Conservation (phyloP, 768 basidiomycete species). For the Mycena metata region DNA sequence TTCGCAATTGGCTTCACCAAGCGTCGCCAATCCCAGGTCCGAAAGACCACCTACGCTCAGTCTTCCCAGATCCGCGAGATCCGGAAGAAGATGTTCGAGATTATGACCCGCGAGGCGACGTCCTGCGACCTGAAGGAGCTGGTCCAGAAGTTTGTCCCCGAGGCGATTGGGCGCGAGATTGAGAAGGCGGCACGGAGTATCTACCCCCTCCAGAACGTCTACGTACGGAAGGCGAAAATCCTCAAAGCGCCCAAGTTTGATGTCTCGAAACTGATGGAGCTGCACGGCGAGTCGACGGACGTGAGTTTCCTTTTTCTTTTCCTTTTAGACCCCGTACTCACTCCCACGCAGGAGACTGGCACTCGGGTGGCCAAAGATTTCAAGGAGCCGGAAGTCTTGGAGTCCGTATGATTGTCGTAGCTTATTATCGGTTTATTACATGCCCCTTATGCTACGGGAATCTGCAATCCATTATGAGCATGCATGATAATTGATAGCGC, state of each 20-base stretch:
- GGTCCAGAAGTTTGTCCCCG: slow-evolving; percentile 98
- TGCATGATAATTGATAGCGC: slow-evolving; percentile 36
- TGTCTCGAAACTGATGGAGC: slow-evolving; percentile 93
- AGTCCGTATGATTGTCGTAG: slow-evolving; percentile 80
- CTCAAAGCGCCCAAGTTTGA: slow-evolving; percentile 98
- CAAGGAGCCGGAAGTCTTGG: slow-evolving; percentile 96
- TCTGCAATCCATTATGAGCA: slow-evolving; percentile 41
- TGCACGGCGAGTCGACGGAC: slow-evolving; percentile 95
- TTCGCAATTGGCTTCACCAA: slow-evolving; percentile 99
- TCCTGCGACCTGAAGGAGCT: slow-evolving; percentile 98
- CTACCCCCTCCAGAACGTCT: slow-evolving; percentile 99
- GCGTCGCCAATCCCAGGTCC: slow-evolving; percentile 95
- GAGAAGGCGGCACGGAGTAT: slow-evolving; percentile 97
- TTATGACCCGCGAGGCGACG: slow-evolving; percentile 95
- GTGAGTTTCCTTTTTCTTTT: slow-evolving; percentile 67
- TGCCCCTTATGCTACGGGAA: slow-evolving; percentile 47
- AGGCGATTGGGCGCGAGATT: slow-evolving; percentile 99
- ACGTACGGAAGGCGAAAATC: slow-evolving; percentile 99
- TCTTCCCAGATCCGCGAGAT: slow-evolving; percentile 96
- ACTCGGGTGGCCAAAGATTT: slow-evolving; percentile 95
- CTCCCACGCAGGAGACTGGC: slow-evolving; percentile 84
- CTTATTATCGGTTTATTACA: slow-evolving; percentile 48
- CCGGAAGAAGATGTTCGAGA: slow-evolving; percentile 99
- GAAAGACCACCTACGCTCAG: slow-evolving; percentile 99
- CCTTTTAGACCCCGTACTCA: slow-evolving; percentile 27